Percentiles rank a stretch among this genome's conserved stretches.
phyloP scores from a whole-genome alignment of 192 early-diverging fungal genomes.

The Rhizophagus prolifer region DNA sequence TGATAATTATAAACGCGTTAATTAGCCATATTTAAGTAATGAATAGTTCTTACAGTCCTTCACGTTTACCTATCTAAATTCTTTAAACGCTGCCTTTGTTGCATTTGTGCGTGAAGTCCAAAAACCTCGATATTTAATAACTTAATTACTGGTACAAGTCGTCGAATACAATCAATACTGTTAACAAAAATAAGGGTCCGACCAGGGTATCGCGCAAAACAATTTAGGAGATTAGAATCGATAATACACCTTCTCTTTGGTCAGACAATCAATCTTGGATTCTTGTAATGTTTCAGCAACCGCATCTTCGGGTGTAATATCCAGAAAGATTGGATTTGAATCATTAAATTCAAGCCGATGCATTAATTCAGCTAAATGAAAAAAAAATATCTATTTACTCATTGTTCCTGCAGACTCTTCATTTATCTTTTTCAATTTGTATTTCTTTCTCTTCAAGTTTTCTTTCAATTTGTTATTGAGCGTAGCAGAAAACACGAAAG shows the following conservation, averaged over 20 bases:
- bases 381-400: slow-evolving; percentile 20
- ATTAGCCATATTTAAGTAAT: not conserved
- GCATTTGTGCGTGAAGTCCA: slow-evolving; percentile 93
- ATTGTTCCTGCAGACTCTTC: not conserved
- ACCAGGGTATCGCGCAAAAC: slow-evolving; percentile 67
- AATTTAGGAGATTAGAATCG: not conserved
- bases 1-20: slow-evolving; percentile 16
- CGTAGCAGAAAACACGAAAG: slow-evolving; percentile 94
- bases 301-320: slow-evolving; percentile 64
- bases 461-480: slow-evolving; percentile 55
- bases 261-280: slow-evolving; percentile 82
- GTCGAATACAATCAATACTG: slow-evolving; percentile 89
- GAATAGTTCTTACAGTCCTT: not conserved
- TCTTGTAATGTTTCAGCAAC: slow-evolving; percentile 74
- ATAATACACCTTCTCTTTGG: slow-evolving; percentile 62
- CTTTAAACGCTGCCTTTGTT: slow-evolving; percentile 92
- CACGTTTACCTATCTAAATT: slow-evolving; percentile 72
- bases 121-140: slow-evolving; percentile 71
- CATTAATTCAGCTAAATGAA: slow-evolving; percentile 64
- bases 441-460: slow-evolving; percentile 48
- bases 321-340: slow-evolving; percentile 70
- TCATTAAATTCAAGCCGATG: slow-evolving; percentile 75
- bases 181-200: slow-evolving; percentile 95
- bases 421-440: not conserved
- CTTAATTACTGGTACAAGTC: slow-evolving; percentile 81